Evolutionary conservation across 106 monocot genomes (phyloP).

Genomic region (Acorus calamus): DNA sequence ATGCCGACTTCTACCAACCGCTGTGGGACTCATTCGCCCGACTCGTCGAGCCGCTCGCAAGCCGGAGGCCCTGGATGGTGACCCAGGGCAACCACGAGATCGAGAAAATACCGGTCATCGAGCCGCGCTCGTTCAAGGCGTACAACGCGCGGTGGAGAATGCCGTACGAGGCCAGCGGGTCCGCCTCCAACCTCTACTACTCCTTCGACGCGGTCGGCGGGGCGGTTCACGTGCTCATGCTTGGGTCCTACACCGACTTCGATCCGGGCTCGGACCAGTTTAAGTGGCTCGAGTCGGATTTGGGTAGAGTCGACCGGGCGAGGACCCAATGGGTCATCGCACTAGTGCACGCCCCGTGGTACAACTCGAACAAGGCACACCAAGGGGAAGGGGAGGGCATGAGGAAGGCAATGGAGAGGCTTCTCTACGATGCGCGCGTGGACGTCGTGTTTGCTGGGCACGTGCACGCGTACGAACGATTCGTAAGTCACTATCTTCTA

Average conservation of each 20-base stretch:
- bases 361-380: constrained; percentile 51
- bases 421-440: constrained; percentile 30
- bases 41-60: constrained; percentile 36
- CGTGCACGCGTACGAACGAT: constrained; percentile 59
- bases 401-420: constrained; percentile 37
- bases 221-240: constrained; percentile 39
- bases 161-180: constrained; percentile 37
- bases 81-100: constrained; percentile 61
- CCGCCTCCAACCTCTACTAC: constrained; percentile 49
- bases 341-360: constrained; percentile 88
- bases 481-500: constrained; percentile 11
- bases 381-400: constrained; percentile 50
- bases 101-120: constrained; percentile 32
- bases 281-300: constrained; percentile 32
- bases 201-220: constrained; percentile 46
- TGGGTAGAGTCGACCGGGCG: constrained; percentile 29
- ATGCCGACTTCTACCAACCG: constrained; percentile 36
- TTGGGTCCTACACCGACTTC: constrained; percentile 52
- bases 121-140: constrained; percentile 22
- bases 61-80: constrained; percentile 54
- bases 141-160: constrained; percentile 56
- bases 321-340: constrained; percentile 58
- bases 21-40: constrained; percentile 54
- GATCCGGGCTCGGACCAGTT: constrained; percentile 28
- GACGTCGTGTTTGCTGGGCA: constrained; percentile 52